These are phyloP conservation scores for Macrolepiota fuliginosa DNA, from an alignment of 768 basidiomycete species.

Conservation along the genomic window DNA sequence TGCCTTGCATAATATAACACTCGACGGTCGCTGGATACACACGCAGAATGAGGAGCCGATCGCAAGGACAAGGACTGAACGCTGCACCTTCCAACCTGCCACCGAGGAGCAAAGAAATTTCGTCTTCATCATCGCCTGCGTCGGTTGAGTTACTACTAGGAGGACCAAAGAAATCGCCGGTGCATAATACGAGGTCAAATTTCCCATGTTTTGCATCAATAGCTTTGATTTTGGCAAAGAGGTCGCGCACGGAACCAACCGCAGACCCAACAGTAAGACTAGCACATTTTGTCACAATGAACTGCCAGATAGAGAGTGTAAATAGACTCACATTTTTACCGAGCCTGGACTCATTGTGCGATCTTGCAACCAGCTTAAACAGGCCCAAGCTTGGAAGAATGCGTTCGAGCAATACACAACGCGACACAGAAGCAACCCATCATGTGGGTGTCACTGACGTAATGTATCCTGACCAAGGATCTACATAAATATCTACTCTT, in stretches of 20 bases:
- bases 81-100: conserved; percentile 64
- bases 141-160: conserved; percentile 26
- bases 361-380: not conserved
- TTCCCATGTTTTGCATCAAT: conserved; percentile 93
- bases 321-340: conserved; percentile 17
- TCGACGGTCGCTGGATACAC: conserved; percentile 70
- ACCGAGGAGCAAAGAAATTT: conserved; percentile 58
- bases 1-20: conserved; percentile 92
- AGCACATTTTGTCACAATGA: conserved; percentile 9
- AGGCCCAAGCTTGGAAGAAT: too few species aligned
- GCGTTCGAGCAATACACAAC: too few species aligned
- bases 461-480: not conserved
- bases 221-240: conserved; percentile 76
- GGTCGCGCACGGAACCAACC: conserved; percentile 65
- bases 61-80: not conserved
- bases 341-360: conserved; percentile 10
- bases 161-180: conserved; percentile 84
- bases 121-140: conserved; percentile 38
- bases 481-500: too few species aligned
- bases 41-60: conserved; percentile 14
- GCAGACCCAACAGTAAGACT: conserved; percentile 81
- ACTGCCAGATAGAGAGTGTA: not conserved
- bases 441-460: not conserved
- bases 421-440: too few species aligned
- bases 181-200: conserved; percentile 80